phyloP scores from a whole-genome alignment of 805 yeast genomes.

The Torulaspora microellipsoides region DNA sequence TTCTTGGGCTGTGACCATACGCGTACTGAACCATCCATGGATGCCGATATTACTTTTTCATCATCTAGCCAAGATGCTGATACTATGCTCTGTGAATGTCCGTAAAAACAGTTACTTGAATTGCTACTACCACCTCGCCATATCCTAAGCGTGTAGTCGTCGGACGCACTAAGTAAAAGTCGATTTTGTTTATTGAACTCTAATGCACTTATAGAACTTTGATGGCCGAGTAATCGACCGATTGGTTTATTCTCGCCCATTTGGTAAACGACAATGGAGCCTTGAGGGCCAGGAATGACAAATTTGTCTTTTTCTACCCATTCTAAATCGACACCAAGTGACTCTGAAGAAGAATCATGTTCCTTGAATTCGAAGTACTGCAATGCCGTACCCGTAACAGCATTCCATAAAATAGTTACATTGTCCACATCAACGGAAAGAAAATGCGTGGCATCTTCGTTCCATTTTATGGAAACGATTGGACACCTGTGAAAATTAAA shows the following conservation, averaged over 20 bases:
- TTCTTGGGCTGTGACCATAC: conserved; percentile 53
- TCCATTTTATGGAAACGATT: conserved; percentile 59
- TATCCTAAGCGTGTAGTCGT: conserved; percentile 65
- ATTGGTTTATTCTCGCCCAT: conserved; percentile 44
- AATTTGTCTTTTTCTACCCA: conserved; percentile 72
- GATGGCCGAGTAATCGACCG: conserved; percentile 61
- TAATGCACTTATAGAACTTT: conserved; percentile 51
- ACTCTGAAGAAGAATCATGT: conserved; percentile 13
- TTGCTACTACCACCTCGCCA: conserved; percentile 68
- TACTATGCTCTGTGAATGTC: conserved; percentile 57
- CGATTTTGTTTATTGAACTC: conserved; percentile 49
- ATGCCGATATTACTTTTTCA: conserved; percentile 45
- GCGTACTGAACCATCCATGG: conserved; percentile 67
- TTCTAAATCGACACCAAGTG: conserved; percentile 53
- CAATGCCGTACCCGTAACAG: conserved; percentile 45
- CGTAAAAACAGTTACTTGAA: conserved; percentile 44
- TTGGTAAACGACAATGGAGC: conserved; percentile 53
- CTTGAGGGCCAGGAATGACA: conserved; percentile 60
- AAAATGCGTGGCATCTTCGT: conserved; percentile 47
- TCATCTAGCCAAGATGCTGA: conserved; percentile 52
- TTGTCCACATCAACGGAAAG: conserved; percentile 57
- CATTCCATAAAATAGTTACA: conserved; percentile 62
- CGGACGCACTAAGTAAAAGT: conserved; percentile 69
- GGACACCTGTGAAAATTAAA: conserved; percentile 52
- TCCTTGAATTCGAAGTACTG: conserved; percentile 41